Base-by-base conservation (phyloP, 176 grass and related monocot genomes). In the Miscanthus lutarioriparius region DNA sequence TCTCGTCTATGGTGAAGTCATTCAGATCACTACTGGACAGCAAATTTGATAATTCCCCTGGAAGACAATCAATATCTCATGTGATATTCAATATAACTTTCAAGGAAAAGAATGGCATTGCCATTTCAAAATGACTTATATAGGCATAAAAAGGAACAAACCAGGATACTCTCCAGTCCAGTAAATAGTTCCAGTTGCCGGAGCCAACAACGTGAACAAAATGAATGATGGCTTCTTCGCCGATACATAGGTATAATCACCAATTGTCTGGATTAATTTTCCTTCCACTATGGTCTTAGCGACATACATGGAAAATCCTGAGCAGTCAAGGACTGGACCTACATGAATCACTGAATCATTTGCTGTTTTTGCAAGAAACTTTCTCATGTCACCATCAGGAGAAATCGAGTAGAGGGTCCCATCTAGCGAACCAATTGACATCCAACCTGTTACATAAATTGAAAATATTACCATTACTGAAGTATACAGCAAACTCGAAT, bases 361-460 rank as follows among this genome's bases (percentile, higher is more conserved):
- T n/a, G 91, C 77, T 83, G 85, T 87, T 88, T 72, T 33, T 76
- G 75, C 75, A 37, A 93, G 80, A 80, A 93, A 89, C 80, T 88
- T 95, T 67, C 69, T 90, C 37, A 88, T 62, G 25, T 93, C 80
- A 40, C 91, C 95, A 69, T 83, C 33, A 64, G 89, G 95, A 33
- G 92, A 91, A 49, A 98, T 80, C 7, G 87, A 95, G 87, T 98
- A 95, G 10, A 95, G 78, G 39, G 30, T 80, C n/a, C 95, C 95
- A 77, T 98, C 95, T 85, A 91, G 74, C 15, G 95, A 91, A 8
- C 91, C 92, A 84, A 97, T 77, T 35, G 95, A 97, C 53, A 95
- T 84, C 95, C 95, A 95, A 89, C 91, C 95, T 97, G 70, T 66
- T 77, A 80, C 62, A 84, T 25, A 10, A 78, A 32, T 62, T 59